Evolutionary conservation across 257 asterid genomes (phyloP).

Genomic region (Cordia subcordata): DNA sequence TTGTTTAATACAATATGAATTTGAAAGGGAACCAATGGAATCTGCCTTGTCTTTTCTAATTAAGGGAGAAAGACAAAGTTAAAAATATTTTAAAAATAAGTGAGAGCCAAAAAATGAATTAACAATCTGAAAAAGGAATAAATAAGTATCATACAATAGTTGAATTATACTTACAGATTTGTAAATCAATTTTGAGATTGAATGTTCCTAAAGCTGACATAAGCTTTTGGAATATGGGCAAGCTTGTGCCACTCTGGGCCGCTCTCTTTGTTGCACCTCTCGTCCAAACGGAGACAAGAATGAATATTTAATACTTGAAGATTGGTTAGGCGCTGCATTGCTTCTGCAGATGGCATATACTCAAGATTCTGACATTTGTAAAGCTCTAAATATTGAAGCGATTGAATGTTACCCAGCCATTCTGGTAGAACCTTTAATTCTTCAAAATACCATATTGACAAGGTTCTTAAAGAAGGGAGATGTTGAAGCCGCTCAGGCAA

Average conservation of each 20-base stretch:
- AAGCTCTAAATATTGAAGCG: background rate
- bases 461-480: slow-evolving; percentile 3
- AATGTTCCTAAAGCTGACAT: background rate
- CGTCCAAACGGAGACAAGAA: slow-evolving; percentile 3
- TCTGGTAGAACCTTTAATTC: slow-evolving; percentile 20
- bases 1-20: too few relatives aligned
- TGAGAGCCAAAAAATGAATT: background rate
- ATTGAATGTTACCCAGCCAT: slow-evolving; percentile 18
- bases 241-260: slow-evolving; percentile 17
- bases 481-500: slow-evolving; percentile 6
- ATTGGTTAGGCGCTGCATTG: slow-evolving; percentile 7
- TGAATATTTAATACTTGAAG: background rate
- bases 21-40: too few relatives aligned
- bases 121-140: too few relatives aligned
- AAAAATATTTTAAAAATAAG: too few relatives aligned
- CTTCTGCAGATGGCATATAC: slow-evolving; percentile 13
- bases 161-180: background rate
- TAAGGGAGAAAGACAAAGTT: too few relatives aligned
- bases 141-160: background rate
- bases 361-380: background rate
- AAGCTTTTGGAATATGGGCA: slow-evolving; percentile 4
- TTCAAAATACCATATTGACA: background rate
- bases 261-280: slow-evolving; percentile 7
- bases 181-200: too few relatives aligned
- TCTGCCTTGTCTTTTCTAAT: too few relatives aligned